Base-by-base conservation (phyloP, 495 filamentous ascomycete genomes). In the Pseudotulostoma volvatum region DNA sequence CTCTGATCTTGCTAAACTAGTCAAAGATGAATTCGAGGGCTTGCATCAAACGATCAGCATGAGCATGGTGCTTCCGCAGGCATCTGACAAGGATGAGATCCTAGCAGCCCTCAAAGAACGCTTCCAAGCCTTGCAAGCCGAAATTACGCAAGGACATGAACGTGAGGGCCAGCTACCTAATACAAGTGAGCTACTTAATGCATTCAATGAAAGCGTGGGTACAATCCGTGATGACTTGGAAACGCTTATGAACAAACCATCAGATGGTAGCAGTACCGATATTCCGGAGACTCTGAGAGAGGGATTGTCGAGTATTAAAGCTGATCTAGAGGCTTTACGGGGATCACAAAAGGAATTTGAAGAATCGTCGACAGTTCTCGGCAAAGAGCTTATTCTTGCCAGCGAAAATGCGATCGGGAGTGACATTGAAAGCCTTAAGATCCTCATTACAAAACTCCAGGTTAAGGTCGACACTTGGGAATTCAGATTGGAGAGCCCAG, bases 391-490 rank as follows among this genome's bases (percentile, higher is more conserved):
- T 13, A 60, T 79, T 43, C 65, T 77, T 25, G 66, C 66, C 16
- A 64, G 70, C 33, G 59, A 61, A 28, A 33, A 48, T 1, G 53
- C 59, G 5, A 73, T 74, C 38, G 66, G 67, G 7, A 71, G 76
- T 40, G 83, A 87, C 39, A 76, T 93, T 35, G 84, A 88, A 48
- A 79, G 80, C 35, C 70, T 95, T 11, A 86, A 93, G 46, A 59
- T 72, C 23, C 63, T 93, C 39, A 82, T 94, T 41, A 77, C 76
- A 1, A 76, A 92, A 51, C 66, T 95, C 1, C 73, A 80, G 34
- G 71, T 73, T 49, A 93, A 92, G 59, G 72, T 95, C 28, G 84
- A 93, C 42, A 68, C 80, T 3, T 73, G 92, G 38, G 79, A 90
- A 42, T 61, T 68, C 7, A 68, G 74, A 31, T 53, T 63, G 1